Percentiles rank a stretch among this genome's conserved stretches.
Evolutionary conservation across 169 alveolate genomes (phyloP).

Genomic region (Eimeria necatrix): DNA sequence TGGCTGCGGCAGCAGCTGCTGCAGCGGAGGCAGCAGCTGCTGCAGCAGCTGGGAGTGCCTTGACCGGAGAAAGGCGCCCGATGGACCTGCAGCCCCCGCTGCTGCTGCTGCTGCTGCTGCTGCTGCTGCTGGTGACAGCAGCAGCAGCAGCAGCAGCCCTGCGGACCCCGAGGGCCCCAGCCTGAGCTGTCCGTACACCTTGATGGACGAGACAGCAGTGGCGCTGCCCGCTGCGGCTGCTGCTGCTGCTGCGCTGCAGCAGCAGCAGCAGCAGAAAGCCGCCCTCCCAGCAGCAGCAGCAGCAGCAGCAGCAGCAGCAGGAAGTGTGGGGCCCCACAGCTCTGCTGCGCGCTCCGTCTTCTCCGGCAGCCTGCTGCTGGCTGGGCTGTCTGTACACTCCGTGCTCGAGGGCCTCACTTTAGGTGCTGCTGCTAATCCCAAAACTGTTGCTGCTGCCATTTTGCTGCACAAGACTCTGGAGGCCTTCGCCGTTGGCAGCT

Average conservation of each 20-base stretch:
- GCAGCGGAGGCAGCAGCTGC: constrained; percentile 47
- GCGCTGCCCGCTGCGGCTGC: background rate
- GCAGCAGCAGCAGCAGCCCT: constrained; percentile 53
- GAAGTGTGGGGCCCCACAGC: background rate
- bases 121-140: background rate
- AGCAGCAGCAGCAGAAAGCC: too few relatives aligned
- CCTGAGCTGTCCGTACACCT: constrained; percentile 9
- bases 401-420: constrained; percentile 71
- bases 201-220: background rate
- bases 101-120: constrained; percentile 39
- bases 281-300: background rate
- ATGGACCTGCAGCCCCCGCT: constrained; percentile 16
- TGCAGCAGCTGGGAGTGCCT: background rate
- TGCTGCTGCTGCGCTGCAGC: constrained; percentile 19
- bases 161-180: background rate
- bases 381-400: constrained; percentile 74
- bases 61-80: background rate
- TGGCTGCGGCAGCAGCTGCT: background rate
- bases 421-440: constrained; percentile 51
- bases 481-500: constrained; percentile 72
- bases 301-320: background rate
- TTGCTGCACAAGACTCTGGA: constrained; percentile 68
- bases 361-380: constrained; percentile 53
- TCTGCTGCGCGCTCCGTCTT: background rate
- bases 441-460: constrained; percentile 61